A percentile compares a stretch with the other conserved stretches of the same genome.
Conservation (phyloP, 345 rosid species). For the Populus nigra region DNA sequence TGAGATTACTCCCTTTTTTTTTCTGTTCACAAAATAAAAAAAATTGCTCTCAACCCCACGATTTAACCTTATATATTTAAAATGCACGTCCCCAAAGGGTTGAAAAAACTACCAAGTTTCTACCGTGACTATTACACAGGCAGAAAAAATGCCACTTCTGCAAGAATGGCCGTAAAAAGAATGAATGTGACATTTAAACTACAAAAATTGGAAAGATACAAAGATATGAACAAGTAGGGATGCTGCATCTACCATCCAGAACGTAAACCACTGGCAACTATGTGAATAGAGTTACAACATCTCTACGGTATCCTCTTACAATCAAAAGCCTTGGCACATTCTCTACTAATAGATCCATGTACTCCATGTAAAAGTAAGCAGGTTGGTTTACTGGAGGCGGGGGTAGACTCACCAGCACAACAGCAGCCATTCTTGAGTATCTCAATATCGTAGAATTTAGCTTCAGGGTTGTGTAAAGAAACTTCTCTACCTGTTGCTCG, state of each 20-base stretch:
- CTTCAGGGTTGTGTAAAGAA: conserved; percentile 75
- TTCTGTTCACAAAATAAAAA: no score
- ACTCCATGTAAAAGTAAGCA: conserved; percentile 96
- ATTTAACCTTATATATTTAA: neutral
- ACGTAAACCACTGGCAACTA: conserved; percentile 28
- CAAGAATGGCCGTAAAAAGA: conserved; percentile 26
- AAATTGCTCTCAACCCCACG: neutral
- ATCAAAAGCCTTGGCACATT: conserved; percentile 91
- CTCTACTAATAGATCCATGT: conserved; percentile 95
- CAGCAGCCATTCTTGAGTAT: conserved; percentile 86
- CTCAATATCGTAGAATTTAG: conserved; percentile 74
- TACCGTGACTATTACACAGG: neutral
- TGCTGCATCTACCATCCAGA: conserved; percentile 6
- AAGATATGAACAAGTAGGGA: conserved; percentile 27
- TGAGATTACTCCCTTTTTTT: no score
- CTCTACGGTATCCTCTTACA: conserved; percentile 96
- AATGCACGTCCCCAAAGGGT: conserved; percentile 15
- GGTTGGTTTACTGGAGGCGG: conserved; percentile 79
- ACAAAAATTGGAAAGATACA: conserved; percentile 2
- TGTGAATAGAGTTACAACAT: conserved; percentile 94
- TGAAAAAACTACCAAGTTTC: neutral
- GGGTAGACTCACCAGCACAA: conserved; percentile 85
- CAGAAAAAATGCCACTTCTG: conserved; percentile 2
- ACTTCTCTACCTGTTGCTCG: conserved; percentile 81
- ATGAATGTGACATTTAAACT: conserved; percentile 29